Base-by-base conservation (phyloP, 2,329 filamentous ascomycete species). In the Nemania serpens region DNA sequence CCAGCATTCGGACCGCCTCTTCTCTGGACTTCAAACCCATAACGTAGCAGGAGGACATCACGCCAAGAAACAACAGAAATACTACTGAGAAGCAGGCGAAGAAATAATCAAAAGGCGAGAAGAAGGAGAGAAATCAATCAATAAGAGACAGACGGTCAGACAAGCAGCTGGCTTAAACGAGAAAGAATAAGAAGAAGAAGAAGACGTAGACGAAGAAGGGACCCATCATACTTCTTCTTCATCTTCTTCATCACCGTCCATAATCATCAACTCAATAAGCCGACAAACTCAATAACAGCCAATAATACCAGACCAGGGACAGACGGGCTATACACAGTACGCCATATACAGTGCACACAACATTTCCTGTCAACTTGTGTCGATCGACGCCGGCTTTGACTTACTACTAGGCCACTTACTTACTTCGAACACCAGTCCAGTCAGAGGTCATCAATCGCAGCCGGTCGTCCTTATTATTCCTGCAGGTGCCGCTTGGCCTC, bases 401-500 rank as follows among this genome's bases (percentile, higher is more conserved):
- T 62, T 62, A 62, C 59, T 61, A 61, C 41, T 45, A 46, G 53
- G 34, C 37, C 17, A 34, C 54, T 56, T 29, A 25, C 46, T 36
- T 53, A 11, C 42, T 29, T 39, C 43, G 47, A 53, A 25, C 42
- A 52, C 18, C 17, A 33, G 52, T 41, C 51, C 51, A 55, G 17
- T 56, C 51, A 60, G 42, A 56, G 34, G 46, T 48, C 46, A 34
- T 56, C 49, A 34, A 49, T 25, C 49, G 39, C 20, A 55, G 46
- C 45, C 61, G 54, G 53, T 43, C 34, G 51, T 56, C 58, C 58
- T 61, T 55, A 56, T 62, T 62, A 52, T 59, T 49, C 41, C 59
- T 61, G 62, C 62, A 57, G 56, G 52, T 59, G 59, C 43, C 53
- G 53, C 59, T 64, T 64, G 58, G 61, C 58, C 51, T 60, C 29